Evolutionary conservation across 2,329 filamentous ascomycete genomes (phyloP).

Genomic region (Penicillium hesseltinei): DNA sequence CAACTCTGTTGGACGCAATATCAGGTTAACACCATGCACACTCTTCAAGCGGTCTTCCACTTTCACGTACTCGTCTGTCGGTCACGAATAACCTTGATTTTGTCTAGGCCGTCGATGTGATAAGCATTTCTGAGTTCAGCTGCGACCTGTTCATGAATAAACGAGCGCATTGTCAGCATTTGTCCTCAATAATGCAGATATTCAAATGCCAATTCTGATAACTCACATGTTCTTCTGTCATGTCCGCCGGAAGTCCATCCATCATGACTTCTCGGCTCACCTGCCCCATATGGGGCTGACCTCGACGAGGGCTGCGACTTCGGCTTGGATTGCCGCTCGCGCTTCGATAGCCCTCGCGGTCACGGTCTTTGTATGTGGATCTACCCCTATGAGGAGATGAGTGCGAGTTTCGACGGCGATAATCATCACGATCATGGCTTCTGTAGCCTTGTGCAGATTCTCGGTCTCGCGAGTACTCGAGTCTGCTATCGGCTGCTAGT

Average conservation of each 20-base stretch:
- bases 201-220: background rate
- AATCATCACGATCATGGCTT: conserved; percentile 37
- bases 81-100: conserved; percentile 58
- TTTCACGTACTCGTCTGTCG: conserved; percentile 53
- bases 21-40: background rate
- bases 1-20: conserved; percentile 40
- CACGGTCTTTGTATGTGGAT: conserved; percentile 43
- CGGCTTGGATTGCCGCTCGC: conserved; percentile 38
- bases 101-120: conserved; percentile 53
- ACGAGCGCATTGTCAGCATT: background rate
- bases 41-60: background rate
- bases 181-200: background rate
- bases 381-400: conserved; percentile 41
- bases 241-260: conserved; percentile 50
- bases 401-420: conserved; percentile 32
- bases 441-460: conserved; percentile 33
- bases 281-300: conserved; percentile 39
- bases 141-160: conserved; percentile 49
- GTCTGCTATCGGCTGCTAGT: conserved; percentile 38
- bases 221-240: conserved; percentile 53
- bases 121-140: conserved; percentile 55
- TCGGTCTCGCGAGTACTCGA: conserved; percentile 35
- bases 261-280: conserved; percentile 52
- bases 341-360: conserved; percentile 47
- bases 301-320: conserved; percentile 39